A percentile compares a stretch with the other conserved stretches of the same genome.
phyloP scores from a whole-genome alignment of 2,329 filamentous ascomycete species.

The Aspergillus costaricaensis region DNA sequence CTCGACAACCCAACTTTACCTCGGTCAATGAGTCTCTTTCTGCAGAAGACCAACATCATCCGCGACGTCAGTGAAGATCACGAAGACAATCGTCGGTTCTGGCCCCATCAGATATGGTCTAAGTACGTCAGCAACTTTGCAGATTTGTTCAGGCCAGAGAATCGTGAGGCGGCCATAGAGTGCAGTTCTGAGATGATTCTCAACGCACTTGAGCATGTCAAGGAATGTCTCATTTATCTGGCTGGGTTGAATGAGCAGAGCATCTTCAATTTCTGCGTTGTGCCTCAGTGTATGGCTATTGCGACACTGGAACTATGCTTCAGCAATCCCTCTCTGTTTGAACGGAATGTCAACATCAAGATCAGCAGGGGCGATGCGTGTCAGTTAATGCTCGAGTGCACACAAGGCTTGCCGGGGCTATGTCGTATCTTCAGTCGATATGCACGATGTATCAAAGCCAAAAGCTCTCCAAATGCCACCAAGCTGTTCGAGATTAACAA shows the following conservation, averaged over 20 bases:
- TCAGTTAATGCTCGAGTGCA: constrained; percentile 85
- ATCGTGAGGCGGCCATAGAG: constrained; percentile 74
- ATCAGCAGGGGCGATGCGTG: constrained; percentile 96
- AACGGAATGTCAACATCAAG: constrained; percentile 74
- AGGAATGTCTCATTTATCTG: constrained; percentile 96
- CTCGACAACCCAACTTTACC: constrained; percentile 76
- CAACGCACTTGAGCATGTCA: constrained; percentile 79
- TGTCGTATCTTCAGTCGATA: too few relatives aligned
- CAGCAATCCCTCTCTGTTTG: constrained; percentile 82
- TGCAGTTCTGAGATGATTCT: constrained; percentile 94
- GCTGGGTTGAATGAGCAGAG: constrained; percentile 92
- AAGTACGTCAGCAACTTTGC: constrained; percentile 89
- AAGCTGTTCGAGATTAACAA: too few relatives aligned
- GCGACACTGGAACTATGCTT: constrained; percentile 93
- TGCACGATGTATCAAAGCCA: too few relatives aligned
- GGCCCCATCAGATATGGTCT: constrained; percentile 94
- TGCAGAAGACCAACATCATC: constrained; percentile 99
- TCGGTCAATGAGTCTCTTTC: constrained; percentile 94
- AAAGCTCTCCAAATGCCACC: too few relatives aligned
- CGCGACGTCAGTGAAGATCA: constrained; percentile 90
- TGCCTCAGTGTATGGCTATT: constrained; percentile 96
- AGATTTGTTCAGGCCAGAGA: constrained; percentile 81
- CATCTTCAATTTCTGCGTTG: constrained; percentile 98
- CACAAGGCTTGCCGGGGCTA: constrained; percentile 70
- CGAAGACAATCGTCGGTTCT: constrained; percentile 85